Evolutionary conservation across 2,329 filamentous ascomycete species (phyloP).

Genomic region (Aspergillus aculeatinus): DNA sequence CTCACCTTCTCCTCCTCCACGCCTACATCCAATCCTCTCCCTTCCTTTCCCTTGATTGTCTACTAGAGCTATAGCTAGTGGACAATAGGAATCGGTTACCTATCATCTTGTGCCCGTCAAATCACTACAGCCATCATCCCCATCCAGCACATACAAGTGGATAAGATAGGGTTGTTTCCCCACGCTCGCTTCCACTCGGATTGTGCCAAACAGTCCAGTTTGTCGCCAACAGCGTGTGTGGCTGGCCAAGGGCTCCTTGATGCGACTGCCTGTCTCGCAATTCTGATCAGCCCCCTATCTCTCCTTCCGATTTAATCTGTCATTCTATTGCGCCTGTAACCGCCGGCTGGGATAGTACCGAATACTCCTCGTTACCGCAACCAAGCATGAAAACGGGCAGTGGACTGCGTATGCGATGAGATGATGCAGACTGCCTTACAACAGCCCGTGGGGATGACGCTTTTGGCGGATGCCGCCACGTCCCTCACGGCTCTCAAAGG

Average conservation of each 20-base stretch:
- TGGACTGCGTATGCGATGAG: slow-evolving; percentile 27
- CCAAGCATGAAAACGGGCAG: slow-evolving; percentile 30
- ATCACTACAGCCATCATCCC: background rate
- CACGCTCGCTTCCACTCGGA: background rate
- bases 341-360: background rate
- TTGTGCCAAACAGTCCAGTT: background rate
- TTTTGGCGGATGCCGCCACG: slow-evolving; percentile 26
- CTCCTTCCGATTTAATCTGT: background rate
- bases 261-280: background rate
- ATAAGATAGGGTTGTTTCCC: background rate
- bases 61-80: background rate
- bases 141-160: background rate
- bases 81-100: no score
- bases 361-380: background rate
- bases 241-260: background rate
- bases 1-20: background rate
- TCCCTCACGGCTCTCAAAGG: slow-evolving; percentile 24
- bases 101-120: background rate
- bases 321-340: background rate
- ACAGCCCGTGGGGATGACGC: slow-evolving; percentile 34
- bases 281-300: background rate
- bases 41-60: background rate
- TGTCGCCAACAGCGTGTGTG: background rate
- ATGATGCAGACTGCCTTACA: slow-evolving; percentile 36
- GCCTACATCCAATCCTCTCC: background rate